Evolutionary conservation across 2,329 filamentous ascomycete genomes (phyloP), one percentile per base, ranked within the genome.

Genomic region (Trichoderma simmonsii): DNA sequence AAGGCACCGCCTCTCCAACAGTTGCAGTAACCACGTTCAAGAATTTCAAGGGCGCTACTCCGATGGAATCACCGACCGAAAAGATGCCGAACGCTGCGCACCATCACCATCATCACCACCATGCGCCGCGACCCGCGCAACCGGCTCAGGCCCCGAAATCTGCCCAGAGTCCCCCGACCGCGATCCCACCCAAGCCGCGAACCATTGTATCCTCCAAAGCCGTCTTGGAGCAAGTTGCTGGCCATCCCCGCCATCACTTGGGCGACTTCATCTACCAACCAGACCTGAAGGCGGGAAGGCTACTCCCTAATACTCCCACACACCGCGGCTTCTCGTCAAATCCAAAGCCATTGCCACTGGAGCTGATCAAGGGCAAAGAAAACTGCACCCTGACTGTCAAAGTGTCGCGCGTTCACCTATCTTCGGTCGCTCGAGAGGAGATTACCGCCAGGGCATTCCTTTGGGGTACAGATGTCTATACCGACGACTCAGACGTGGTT

Each of bases 381-480:
- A 98, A 98, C 77, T 97, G 94, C 79, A 97, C 93, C 0, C 90
- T 97, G 74, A 98, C 94, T 0, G 88, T 99, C 73, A 93, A 96
- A 77, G 90, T 99, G 7, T 92, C 95, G 2, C 90, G 92, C 32
- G 89, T 92, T 62, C 94, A 96, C 77, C 85, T 99, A 8, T 89
- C 88, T 9, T 81, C 89, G 0, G 82, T 86, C 8, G 89, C 92
- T 28, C 88, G 95, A 34, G 93, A 96, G 79, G 93, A 97, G 75
- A 95, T 98, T 66, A 97, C 94, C 12, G 84, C 89, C 8, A 89
- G 93, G 39, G 88, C 92, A 24, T 93, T 93, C 8, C 81, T 99
- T 0, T 99, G 95, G 95, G 96, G 96, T 1, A 96, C 94, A 0
- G 95, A 97, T 48, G 88, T 99, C 7, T 98, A 98, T 79, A 97